phyloP scores from a whole-genome alignment of 768 basidiomycete species.

The Multifurca ochricompacta region DNA sequence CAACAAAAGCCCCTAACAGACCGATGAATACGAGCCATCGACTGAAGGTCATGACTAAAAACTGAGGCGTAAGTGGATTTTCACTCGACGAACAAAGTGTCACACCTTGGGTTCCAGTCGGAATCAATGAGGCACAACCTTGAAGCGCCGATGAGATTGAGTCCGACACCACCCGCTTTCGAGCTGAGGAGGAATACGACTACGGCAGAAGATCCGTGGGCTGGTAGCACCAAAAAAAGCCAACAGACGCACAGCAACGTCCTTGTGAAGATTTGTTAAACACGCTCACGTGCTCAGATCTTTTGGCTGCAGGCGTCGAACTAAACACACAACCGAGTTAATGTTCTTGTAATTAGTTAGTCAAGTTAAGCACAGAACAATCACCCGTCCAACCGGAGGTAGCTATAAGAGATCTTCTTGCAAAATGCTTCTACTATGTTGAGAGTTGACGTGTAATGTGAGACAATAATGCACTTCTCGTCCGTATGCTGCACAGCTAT shows the following conservation, averaged over 20 bases:
- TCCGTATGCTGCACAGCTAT: conserved; percentile 49
- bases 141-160: conserved; percentile 90
- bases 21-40: conserved; percentile 97
- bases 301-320: conserved; percentile 66
- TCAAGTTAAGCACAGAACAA: conserved; percentile 5
- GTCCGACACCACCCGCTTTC: conserved; percentile 92
- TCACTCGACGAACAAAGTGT: neutral
- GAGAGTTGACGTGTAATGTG: conserved; percentile 94
- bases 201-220: conserved; percentile 25
- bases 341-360: neutral
- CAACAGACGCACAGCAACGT: conserved; percentile 51
- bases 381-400: conserved; percentile 83
- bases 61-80: neutral
- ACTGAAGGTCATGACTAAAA: conserved; percentile 79
- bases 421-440: conserved; percentile 88
- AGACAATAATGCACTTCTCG: conserved; percentile 93
- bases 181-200: conserved; percentile 90
- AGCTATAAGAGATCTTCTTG: conserved; percentile 65
- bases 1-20: conserved; percentile 27
- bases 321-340: conserved; percentile 30
- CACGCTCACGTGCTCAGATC: conserved; percentile 79
- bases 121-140: conserved; percentile 80
- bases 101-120: conserved; percentile 89
- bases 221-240: neutral
- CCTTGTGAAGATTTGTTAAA: conserved; percentile 79